phyloP scores from a whole-genome alignment of 345 rosid species.

The Eucalyptus marginata region DNA sequence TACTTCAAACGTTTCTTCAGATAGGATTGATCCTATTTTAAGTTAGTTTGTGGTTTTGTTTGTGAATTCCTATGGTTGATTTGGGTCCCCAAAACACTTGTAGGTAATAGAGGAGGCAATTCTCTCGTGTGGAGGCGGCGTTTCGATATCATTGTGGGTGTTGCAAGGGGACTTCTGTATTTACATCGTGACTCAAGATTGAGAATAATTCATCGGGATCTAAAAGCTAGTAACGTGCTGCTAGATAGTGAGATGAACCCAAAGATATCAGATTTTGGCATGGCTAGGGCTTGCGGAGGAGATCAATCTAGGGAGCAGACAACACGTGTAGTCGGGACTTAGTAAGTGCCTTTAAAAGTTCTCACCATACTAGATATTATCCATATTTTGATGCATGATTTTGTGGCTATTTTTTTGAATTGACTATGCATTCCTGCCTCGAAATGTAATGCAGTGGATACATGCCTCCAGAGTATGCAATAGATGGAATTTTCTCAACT shows the following conservation, averaged over 20 bases:
- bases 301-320: background rate
- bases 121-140: background rate
- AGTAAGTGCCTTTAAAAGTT: background rate
- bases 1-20: background rate
- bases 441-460: background rate
- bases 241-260: constrained; percentile 18
- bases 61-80: background rate
- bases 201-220: constrained; percentile 18
- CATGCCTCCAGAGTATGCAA: background rate
- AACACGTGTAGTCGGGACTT: constrained; percentile 9
- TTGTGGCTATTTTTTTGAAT: background rate
- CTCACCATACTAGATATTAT: background rate
- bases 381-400: background rate
- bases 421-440: background rate
- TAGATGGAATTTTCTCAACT: background rate
- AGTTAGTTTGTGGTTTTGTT: background rate
- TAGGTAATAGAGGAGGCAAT: background rate
- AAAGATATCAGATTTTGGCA: constrained; percentile 22
- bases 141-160: constrained; percentile 4
- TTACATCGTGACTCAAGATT: constrained; percentile 17
- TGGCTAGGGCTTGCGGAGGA: constrained; percentile 5
- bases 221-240: constrained; percentile 13
- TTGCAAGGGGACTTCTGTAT: constrained; percentile 21
- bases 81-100: background rate
- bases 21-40: background rate